phyloP scores from a whole-genome alignment of 768 basidiomycete species.

The Amanita subjunquillea region DNA sequence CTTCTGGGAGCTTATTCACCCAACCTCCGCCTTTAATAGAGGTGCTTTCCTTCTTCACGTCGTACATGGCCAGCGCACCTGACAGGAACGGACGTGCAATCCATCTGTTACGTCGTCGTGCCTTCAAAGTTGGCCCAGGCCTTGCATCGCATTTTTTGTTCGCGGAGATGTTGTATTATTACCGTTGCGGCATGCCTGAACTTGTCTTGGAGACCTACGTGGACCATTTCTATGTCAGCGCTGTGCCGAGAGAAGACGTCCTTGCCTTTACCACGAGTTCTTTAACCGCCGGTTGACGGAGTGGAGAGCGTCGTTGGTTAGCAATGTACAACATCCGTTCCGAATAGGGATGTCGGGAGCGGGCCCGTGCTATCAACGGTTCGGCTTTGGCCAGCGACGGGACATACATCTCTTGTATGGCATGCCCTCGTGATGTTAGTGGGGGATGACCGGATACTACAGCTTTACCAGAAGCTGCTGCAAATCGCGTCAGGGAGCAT shows the following conservation, averaged over 20 bases:
- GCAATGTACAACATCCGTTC: not conserved
- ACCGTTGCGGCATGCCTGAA: slow-evolving; percentile 13
- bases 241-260: slow-evolving; percentile 36
- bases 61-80: not conserved
- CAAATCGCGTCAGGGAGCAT: slow-evolving; percentile 10
- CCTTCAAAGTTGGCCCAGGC: slow-evolving; percentile 15
- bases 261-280: slow-evolving; percentile 11
- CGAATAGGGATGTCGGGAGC: not conserved
- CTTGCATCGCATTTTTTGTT: slow-evolving; percentile 20
- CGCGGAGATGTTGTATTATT: slow-evolving; percentile 35
- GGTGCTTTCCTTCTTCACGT: not conserved
- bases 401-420: slow-evolving; percentile 30
- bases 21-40: not conserved
- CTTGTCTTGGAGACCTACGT: slow-evolving; percentile 35
- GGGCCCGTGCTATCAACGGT: slow-evolving; percentile 6
- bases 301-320: not conserved
- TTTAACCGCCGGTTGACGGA: not conserved
- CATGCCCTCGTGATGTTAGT: slow-evolving; percentile 21
- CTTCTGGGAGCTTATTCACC: not conserved
- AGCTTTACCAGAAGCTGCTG: slow-evolving; percentile 37
- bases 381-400: slow-evolving; percentile 22
- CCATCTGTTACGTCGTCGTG: slow-evolving; percentile 19
- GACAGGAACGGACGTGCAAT: slow-evolving; percentile 17
- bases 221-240: slow-evolving; percentile 39
- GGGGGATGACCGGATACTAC: slow-evolving; percentile 15